phyloP scores from a whole-genome alignment of 2,329 filamentous ascomycete genomes.

The Fusarium odoratissimum region DNA sequence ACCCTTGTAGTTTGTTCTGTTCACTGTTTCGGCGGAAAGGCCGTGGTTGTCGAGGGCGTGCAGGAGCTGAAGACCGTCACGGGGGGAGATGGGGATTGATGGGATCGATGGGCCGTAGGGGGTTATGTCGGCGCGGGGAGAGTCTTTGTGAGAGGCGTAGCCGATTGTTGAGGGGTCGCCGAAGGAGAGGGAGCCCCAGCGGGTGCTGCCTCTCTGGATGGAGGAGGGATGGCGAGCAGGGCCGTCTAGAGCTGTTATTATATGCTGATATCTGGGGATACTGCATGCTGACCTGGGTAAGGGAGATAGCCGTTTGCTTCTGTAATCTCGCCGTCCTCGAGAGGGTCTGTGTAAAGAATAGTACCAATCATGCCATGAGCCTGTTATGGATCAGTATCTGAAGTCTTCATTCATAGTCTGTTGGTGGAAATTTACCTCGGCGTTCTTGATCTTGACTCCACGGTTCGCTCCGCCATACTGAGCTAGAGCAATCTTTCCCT shows the following conservation, averaged over 20 bases:
- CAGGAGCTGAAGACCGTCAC: conserved; percentile 18
- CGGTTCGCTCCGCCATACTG: conserved; percentile 29
- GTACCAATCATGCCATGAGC: conserved; percentile 30
- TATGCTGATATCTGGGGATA: accelerated
- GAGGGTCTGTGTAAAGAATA: conserved; percentile 20
- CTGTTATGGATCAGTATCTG: accelerated
- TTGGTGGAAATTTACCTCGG: neutral
- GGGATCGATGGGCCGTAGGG: conserved; percentile 30
- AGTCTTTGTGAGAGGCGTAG: conserved; percentile 33
- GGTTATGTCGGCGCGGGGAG: conserved; percentile 24
- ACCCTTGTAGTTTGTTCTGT: conserved; percentile 26
- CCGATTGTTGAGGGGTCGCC: conserved; percentile 37
- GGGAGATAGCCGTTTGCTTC: conserved; percentile 29
- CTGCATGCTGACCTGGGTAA: conserved; percentile 8
- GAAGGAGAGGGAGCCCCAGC: conserved; percentile 36
- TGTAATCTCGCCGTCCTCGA: conserved; percentile 27
- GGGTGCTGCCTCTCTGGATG: conserved; percentile 34
- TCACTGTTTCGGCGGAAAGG: conserved; percentile 8
- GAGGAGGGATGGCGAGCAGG: conserved; percentile 32
- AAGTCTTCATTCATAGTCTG: too few species aligned
- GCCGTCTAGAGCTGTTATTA: conserved; percentile 4
- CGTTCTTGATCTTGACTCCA: conserved; percentile 35
- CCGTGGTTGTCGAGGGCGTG: conserved; percentile 22
- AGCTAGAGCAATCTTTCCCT: conserved; percentile 21
- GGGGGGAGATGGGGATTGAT: conserved; percentile 27